Percentiles rank a stretch among this genome's conserved stretches.
phyloP scores from a whole-genome alignment of 73 alveolate species.

The Blepharisma stoltei region DNA sequence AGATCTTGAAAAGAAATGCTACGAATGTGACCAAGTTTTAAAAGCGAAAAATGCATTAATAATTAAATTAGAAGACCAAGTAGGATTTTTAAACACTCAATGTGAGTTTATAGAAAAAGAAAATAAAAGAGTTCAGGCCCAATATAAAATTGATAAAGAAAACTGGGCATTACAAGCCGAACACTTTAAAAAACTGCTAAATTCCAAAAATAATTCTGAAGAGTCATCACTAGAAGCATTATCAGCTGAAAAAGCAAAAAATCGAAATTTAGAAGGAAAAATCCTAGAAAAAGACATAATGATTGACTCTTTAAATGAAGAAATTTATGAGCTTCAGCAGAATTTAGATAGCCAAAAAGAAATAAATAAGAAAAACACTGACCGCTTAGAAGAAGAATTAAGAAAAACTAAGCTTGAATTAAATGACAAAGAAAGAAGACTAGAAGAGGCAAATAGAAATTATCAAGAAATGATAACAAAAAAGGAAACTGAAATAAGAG shows the following conservation, averaged over 20 bases:
- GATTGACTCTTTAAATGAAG: too few relatives aligned
- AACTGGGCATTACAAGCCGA: neutral
- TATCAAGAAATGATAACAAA: too few relatives aligned
- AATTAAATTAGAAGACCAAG: neutral
- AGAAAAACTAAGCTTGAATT: too few relatives aligned
- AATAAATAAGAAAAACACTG: too few relatives aligned
- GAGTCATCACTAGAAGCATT: neutral
- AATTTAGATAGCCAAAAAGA: too few relatives aligned
- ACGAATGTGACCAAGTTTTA: too few relatives aligned
- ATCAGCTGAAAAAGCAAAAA: neutral
- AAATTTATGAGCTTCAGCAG: too few relatives aligned
- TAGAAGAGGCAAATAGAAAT: too few relatives aligned
- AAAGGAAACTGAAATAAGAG: neutral
- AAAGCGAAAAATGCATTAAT: too few relatives aligned
- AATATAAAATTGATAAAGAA: slow-evolving; percentile 2
- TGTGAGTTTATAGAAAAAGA: neutral
- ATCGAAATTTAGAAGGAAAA: neutral
- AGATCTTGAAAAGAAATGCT: too few relatives aligned
- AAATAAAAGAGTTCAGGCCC: neutral
- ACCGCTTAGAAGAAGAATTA: too few relatives aligned
- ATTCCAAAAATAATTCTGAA: neutral
- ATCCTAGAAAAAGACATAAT: neutral
- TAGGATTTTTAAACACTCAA: neutral
- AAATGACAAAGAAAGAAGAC: too few relatives aligned
- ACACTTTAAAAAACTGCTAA: neutral